phyloP scores from a whole-genome alignment of 257 asterid species.

The Salvia rosmarinus region DNA sequence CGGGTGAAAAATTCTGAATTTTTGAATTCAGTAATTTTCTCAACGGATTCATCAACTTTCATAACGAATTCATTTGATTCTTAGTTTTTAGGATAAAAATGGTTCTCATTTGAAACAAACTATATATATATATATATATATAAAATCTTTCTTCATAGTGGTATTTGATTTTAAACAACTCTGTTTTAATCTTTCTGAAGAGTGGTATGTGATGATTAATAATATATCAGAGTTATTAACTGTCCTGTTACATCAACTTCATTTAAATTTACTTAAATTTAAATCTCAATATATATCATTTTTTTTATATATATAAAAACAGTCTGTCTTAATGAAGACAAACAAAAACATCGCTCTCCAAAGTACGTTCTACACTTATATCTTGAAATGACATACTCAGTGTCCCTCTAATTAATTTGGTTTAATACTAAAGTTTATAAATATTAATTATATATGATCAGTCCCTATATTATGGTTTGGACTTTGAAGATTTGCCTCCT shows the following conservation, averaged over 20 bases:
- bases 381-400: slow-evolving; percentile 38
- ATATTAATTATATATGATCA: slow-evolving; percentile 8
- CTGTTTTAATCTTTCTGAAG: too few relatives aligned
- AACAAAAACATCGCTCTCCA: slow-evolving; percentile 38
- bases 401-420: too few relatives aligned
- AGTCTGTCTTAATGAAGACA: not conserved
- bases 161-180: too few relatives aligned
- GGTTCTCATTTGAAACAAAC: too few relatives aligned
- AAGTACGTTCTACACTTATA: slow-evolving; percentile 15
- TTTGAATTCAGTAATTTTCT: too few relatives aligned
- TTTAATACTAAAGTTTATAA: slow-evolving; percentile 26
- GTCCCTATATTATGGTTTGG: slow-evolving; percentile 75
- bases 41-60: too few relatives aligned
- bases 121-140: too few relatives aligned
- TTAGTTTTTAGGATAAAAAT: too few relatives aligned
- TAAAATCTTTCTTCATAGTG: too few relatives aligned
- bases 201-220: not conserved
- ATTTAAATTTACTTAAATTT: not conserved
- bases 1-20: too few relatives aligned
- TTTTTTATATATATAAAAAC: not conserved
- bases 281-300: slow-evolving; percentile 1
- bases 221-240: too few relatives aligned
- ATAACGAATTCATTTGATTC: too few relatives aligned
- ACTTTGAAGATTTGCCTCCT: slow-evolving; percentile 87
- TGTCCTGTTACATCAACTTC: not conserved